Evolutionary conservation across 108 stramenopile genomes (phyloP), one percentile per base, ranked within the genome.

Genomic region (Skeletonema grethae): DNA sequence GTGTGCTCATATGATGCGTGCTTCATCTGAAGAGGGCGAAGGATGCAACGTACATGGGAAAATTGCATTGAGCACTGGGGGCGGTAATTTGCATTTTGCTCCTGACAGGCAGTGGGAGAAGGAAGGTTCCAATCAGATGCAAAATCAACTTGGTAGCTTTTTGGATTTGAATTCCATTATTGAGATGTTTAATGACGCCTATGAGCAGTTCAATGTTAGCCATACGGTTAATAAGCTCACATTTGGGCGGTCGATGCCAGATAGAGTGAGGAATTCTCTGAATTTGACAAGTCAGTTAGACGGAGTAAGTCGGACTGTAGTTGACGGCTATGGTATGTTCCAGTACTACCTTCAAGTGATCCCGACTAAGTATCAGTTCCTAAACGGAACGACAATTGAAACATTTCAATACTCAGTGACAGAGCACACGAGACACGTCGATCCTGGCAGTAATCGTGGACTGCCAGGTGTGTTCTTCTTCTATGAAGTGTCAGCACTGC

Each of bases 391-490:
- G 0, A 78, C 76, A 25, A 91, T 97, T 55, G 70, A 85, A 43
- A 95, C 91, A 25, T 96, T 96, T 69, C 97, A 99, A 83, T 99
- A 95, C 84, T 87, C 89, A 39, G 98, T 98, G 29, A 98, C 98
- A 67, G 98, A 99, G 63, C 98, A 99, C 77, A 76, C 96, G 57
- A 79, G 96, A 24, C 98, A 98, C 81, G 94, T 98, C 5, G 82
- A 85, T 29, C 95, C 96, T 8, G 98, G 98, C 35, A 70, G 82
- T 22, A 82, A 82, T 25, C 83, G 95, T 41, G 98, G 97, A 45
- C 80, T 99, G 25, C 98, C 97, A 6, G 97, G 98, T 11, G 95
- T 99, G 8, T 99, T 97, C 72, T 97, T 99, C 84, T 96, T 95
- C 69, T 99, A 99, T 80, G 97, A 99, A 82, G 88, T 98, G 7